Evolutionary conservation across 805 yeast genomes (phyloP).

Genomic region (Metschnikowia gruessii): DNA sequence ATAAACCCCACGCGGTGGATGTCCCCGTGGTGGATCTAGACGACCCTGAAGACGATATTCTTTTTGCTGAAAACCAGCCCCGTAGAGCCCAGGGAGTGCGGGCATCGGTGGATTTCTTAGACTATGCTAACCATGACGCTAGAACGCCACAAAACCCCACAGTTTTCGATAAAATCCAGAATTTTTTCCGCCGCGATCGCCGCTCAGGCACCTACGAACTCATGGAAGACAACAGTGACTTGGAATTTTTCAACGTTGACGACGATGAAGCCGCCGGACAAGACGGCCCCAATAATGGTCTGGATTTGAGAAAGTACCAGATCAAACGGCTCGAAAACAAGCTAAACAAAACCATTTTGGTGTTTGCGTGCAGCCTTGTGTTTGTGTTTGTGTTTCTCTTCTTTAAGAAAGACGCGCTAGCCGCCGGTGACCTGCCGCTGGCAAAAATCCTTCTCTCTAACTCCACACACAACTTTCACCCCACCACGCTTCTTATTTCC

Average conservation of each 20-base stretch:
- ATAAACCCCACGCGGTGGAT: constrained; percentile 42
- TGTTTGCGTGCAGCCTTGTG: constrained; percentile 14
- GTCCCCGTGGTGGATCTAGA: constrained; percentile 57
- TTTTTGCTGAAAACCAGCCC: constrained; percentile 21
- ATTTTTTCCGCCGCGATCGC: background rate
- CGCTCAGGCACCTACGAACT: constrained; percentile 6
- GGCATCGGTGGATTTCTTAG: constrained; percentile 18
- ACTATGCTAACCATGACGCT: background rate
- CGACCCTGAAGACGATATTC: constrained; percentile 36
- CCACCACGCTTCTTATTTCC: constrained; percentile 79
- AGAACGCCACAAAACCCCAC: background rate
- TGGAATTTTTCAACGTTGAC: constrained; percentile 6
- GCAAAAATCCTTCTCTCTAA: constrained; percentile 40
- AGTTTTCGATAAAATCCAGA: background rate
- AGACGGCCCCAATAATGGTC: background rate
- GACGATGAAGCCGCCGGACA: background rate
- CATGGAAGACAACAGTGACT: constrained; percentile 5
- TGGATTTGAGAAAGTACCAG: constrained; percentile 23
- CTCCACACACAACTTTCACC: constrained; percentile 66
- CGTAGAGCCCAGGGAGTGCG: background rate
- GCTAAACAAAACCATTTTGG: constrained; percentile 19
- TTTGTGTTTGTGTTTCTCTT: constrained; percentile 13
- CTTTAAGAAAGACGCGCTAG: background rate
- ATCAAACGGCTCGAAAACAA: constrained; percentile 26
- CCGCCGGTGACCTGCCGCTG: constrained; percentile 1